A percentile compares a stretch with the other conserved stretches of the same genome.
Conservation (phyloP, 2,329 filamentous ascomycete species). For the Fusarium sublunatum region DNA sequence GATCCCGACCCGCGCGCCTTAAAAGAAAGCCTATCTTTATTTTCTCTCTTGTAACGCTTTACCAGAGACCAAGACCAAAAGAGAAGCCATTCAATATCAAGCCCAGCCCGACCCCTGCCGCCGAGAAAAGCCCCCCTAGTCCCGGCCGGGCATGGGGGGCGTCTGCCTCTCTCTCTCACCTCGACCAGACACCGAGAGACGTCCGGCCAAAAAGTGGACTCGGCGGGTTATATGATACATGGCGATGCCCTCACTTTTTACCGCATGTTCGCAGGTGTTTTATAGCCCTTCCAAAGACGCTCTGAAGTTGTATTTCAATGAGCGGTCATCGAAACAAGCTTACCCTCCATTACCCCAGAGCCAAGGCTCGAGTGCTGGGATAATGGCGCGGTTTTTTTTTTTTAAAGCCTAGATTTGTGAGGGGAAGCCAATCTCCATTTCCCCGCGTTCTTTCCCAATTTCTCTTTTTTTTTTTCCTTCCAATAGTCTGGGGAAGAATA, state of each 20-base stretch:
- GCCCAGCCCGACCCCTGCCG: constrained; percentile 4
- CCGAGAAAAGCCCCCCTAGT: not conserved
- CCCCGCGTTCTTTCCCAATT: constrained; percentile 40
- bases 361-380: constrained; percentile 31
- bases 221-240: constrained; percentile 10
- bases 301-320: not conserved
- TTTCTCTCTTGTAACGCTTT: not conserved
- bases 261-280: constrained; percentile 27
- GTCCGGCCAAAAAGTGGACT: constrained; percentile 41
- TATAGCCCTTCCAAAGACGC: constrained; percentile 2
- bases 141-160: constrained; percentile 5
- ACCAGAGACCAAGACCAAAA: constrained; percentile 1
- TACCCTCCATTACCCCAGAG: constrained; percentile 22
- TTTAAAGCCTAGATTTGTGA: constrained; percentile 1
- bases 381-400: constrained; percentile 41
- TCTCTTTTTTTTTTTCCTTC: not conserved
- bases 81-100: constrained; percentile 25
- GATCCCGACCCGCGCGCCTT: constrained; percentile 23
- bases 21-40: not conserved
- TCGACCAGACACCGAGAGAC: constrained; percentile 41
- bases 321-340: not conserved
- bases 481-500: constrained; percentile 3
- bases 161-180: constrained; percentile 1
- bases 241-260: constrained; percentile 37
- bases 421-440: constrained; percentile 36